Percentiles rank a stretch among this genome's conserved stretches.
Evolutionary conservation across 2,329 filamentous ascomycete species (phyloP).

Genomic region (Dothidotthia symphoricarpi): DNA sequence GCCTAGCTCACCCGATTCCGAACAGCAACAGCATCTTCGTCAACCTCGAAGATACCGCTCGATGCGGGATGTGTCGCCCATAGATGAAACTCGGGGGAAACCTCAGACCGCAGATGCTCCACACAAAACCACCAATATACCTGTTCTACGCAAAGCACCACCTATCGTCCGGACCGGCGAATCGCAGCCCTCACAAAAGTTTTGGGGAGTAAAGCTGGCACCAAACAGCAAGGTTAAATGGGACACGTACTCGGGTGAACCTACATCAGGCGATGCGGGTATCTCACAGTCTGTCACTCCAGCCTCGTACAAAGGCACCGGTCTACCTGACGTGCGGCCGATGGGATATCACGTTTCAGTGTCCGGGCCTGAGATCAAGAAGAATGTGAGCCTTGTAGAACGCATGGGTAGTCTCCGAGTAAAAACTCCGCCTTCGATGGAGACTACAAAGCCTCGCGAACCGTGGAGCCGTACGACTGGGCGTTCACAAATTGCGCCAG

Average conservation of each 20-base stretch:
- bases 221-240: constrained; percentile 48
- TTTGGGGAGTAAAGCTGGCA: constrained; percentile 39
- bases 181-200: constrained; percentile 29
- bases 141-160: constrained; percentile 37
- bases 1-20: constrained; percentile 42
- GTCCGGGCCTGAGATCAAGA: constrained; percentile 25
- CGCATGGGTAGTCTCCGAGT: constrained; percentile 28
- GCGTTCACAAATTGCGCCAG: constrained; percentile 61
- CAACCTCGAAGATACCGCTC: constrained; percentile 32
- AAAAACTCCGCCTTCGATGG: constrained; percentile 34
- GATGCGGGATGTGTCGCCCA: constrained; percentile 42
- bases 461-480: constrained; percentile 74
- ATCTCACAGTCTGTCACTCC: constrained; percentile 59
- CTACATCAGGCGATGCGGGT: constrained; percentile 55
- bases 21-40: constrained; percentile 15
- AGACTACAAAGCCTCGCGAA: constrained; percentile 46
- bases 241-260: constrained; percentile 67
- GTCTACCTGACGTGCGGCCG: constrained; percentile 10
- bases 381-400: constrained; percentile 32
- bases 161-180: constrained; percentile 19
- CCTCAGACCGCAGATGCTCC: constrained; percentile 2
- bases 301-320: constrained; percentile 37
- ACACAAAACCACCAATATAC: constrained; percentile 28
- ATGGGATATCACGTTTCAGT: constrained; percentile 40
- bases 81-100: constrained; percentile 37